Evolutionary conservation across 192 early-diverging fungal genomes (phyloP), one percentile per base, ranked within the genome.

Genomic region (Thamnidium elegans): DNA sequence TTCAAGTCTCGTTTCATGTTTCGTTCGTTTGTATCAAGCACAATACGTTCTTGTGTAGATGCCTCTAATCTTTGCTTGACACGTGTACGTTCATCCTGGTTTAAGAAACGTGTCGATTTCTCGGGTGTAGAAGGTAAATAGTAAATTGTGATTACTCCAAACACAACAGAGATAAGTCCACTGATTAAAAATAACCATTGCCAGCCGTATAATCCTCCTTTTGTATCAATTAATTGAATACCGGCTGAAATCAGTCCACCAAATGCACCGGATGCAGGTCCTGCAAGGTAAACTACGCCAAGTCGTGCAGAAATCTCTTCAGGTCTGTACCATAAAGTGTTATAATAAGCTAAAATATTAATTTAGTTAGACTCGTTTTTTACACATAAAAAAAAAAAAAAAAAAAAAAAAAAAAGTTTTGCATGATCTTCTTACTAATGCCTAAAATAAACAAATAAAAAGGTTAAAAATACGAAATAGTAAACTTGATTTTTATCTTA

Each of bases 241-340:
- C 50, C 65, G 32, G 65, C 65, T 1, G 71, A 73, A 2, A 73
- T 73, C 10, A 73, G 47, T n/a, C 71, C 71, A 48, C 71, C 71
- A 52, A 73, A 67, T 1, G 71, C 71, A 10, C 70, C 71, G 23
- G 71, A 73, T 3, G 50, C 54, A 31, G 71, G 71, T n/a, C 71
- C 71, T 30, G 71, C 71, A 7, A 73, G 55, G 46, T 73, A 73
- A 1, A 61, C 67, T 11, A 73, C 39, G 6, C 71, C 71, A 20
- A 73, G 42, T 36, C 71, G 61, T 6, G 64, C 63, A 20, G 71
- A 73, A 11, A 73, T 61, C 36, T 73, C 71, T 7, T 67, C 52
- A 1, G 71, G 66, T n/a, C 65, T 59, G 31, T 73, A 73, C 71
- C 71, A 73, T 15, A 73, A 36, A 9, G 71, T 73, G 15, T 61